Conservation (phyloP, 2,329 filamentous ascomycete species). For the Colletotrichum echinochloae region DNA sequence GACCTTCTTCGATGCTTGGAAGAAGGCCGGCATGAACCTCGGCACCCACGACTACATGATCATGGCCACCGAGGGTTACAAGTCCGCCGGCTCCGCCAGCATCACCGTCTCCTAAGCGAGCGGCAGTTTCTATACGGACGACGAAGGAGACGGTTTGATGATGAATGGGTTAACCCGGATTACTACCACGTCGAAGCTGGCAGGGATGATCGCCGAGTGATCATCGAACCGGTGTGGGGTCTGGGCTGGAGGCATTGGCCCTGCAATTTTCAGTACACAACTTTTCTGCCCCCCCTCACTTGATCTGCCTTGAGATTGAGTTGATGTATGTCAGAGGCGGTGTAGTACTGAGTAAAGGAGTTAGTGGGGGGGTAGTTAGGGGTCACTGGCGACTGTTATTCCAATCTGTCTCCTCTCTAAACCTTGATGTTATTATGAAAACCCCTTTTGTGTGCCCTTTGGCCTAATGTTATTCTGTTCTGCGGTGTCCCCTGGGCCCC, state of each 20-base stretch:
- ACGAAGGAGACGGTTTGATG: not conserved
- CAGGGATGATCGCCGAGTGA: not conserved
- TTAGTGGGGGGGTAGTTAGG: no score
- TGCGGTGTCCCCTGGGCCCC: no score
- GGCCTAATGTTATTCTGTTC: no score
- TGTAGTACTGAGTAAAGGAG: no score
- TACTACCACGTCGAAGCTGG: not conserved
- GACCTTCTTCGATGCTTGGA: slow-evolving; percentile 67
- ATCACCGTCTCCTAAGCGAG: slow-evolving; percentile 47
- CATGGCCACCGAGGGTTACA: slow-evolving; percentile 66
- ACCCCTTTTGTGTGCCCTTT: no score
- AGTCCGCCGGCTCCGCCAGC: slow-evolving; percentile 59
- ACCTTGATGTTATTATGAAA: no score
- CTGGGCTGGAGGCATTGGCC: not conserved
- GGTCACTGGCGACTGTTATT: no score
- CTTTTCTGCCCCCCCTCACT: not conserved
- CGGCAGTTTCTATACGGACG: not conserved
- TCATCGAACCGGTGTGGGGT: not conserved
- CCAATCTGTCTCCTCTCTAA: no score
- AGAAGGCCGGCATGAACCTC: slow-evolving; percentile 58
- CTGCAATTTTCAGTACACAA: not conserved
- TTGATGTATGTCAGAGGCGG: no score
- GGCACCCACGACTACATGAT: slow-evolving; percentile 66
- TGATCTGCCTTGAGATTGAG: not conserved
- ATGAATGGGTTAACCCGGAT: not conserved